Evolutionary conservation across 805 yeast species (phyloP), one percentile per base, ranked within the genome.

Genomic region (Starmera pachycereana): DNA sequence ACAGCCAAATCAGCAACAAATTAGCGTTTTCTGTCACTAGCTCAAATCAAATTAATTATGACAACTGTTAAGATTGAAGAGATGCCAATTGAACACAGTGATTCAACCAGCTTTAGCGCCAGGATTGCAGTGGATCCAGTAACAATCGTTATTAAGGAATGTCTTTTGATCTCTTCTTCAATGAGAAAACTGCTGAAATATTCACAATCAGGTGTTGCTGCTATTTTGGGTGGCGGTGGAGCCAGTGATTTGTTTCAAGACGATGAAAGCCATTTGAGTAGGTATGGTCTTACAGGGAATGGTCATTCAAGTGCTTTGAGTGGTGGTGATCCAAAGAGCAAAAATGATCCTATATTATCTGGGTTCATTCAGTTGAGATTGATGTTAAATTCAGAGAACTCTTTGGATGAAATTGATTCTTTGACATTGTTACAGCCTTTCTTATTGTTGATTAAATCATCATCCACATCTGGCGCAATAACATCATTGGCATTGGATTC

Each of bases 131-230:
- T 84, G 38, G 89, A 85, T 58, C 84, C 94, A 12, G 72, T 81
- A 41, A 82, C 94, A 2, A 76, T 90, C 49, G 82, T 87, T 48
- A 78, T 87, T 44, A 83, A 84, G 55, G 97, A 92, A 64, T 87
- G 96, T 58, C 82, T 86, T 53, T 71, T 80, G 42, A 74, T 92
- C 39, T 76, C 90, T 14, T 80, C 95, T 14, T 88, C 92, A 18
- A 87, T 92, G 95, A 71, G 97, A 40, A 88, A 87, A 55, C 71
- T 84, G 46, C 75, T 88, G 55, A 76, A 84, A 46, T 81, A 82
- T 49, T 74, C 82, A 33, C 82, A 81, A 38, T 71, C 81, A 7
- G 86, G 88, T 3, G 92, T 89, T 32, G 90, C 96, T 9, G 86
- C 95, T 6, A 76, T 90, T 28, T 66, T 90, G 35, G 83, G 92